These are phyloP conservation scores for Podospora australis DNA, from an alignment of 495 filamentous ascomycete genomes.

Conservation along the genomic window DNA sequence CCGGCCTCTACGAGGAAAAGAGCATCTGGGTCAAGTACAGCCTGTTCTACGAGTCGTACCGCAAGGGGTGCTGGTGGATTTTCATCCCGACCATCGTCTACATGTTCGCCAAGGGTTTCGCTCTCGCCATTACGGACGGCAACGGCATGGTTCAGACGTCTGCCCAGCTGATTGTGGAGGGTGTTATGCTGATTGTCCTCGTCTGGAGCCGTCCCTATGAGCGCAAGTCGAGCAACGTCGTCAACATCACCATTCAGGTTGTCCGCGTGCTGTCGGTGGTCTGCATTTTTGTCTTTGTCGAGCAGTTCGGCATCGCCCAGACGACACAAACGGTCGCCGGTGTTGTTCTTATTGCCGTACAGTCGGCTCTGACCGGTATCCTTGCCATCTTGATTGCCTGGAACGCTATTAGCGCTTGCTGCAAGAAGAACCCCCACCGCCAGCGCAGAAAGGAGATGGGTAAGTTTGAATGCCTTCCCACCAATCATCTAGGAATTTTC, in stretches of 20 bases:
- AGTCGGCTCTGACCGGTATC: conserved; percentile 73
- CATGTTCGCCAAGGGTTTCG: conserved; percentile 82
- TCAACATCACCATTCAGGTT: conserved; percentile 89
- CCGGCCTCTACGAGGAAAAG: conserved; percentile 77
- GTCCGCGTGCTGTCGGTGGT: conserved; percentile 88
- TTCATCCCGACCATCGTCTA: conserved; percentile 90
- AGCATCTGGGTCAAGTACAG: conserved; percentile 92
- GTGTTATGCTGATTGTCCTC: conserved; percentile 60
- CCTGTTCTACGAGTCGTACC: conserved; percentile 93
- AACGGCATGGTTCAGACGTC: conserved; percentile 75
- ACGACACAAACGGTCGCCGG: conserved; percentile 92
- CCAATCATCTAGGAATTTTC: no score
- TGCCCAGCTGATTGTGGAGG: conserved; percentile 76
- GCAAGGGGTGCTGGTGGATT: conserved; percentile 91
- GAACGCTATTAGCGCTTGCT: conserved; percentile 77
- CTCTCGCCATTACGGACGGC: conserved; percentile 81
- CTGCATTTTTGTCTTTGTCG: conserved; percentile 89
- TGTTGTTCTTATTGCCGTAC: conserved; percentile 81
- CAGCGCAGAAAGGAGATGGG: conserved; percentile 78
- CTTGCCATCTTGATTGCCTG: conserved; percentile 85
- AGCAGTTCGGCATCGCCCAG: conserved; percentile 82
- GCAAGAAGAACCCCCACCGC: conserved; percentile 83
- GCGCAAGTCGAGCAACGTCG: conserved; percentile 75
- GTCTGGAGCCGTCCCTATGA: conserved; percentile 84
- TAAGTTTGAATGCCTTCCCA: no score